Evolutionary conservation across 164 flowering plant genomes (phyloP).

Genomic region (Paratinospora sagittata): DNA sequence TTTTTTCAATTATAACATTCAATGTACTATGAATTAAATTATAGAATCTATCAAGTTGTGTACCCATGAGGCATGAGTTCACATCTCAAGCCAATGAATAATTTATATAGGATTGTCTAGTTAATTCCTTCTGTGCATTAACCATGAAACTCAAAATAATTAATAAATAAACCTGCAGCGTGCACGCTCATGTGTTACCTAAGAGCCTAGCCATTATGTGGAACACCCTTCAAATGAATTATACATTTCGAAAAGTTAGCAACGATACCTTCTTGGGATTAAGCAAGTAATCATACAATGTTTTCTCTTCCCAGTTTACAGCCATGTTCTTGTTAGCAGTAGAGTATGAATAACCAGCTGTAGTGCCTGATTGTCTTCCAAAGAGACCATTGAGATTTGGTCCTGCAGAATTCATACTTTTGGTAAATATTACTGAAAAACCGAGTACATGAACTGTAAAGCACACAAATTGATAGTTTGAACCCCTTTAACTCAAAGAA

Average conservation of each 20-base stretch:
- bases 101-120: no score
- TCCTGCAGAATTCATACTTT: slow-evolving; percentile 22
- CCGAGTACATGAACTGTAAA: background rate
- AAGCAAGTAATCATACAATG: slow-evolving; percentile 55
- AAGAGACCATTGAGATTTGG: slow-evolving; percentile 59
- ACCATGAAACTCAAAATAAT: no score
- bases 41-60: no score
- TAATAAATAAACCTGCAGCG: no score
- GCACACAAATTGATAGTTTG: background rate
- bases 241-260: background rate
- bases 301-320: slow-evolving; percentile 47
- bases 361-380: slow-evolving; percentile 56
- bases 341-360: slow-evolving; percentile 55
- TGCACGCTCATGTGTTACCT: background rate
- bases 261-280: slow-evolving; percentile 53
- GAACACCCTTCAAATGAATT: background rate
- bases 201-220: no score
- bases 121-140: no score
- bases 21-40: no score
- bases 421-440: background rate
- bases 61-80: no score
- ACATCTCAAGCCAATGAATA: no score
- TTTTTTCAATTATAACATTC: no score
- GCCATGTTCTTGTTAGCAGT: slow-evolving; percentile 62
- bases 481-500: background rate